Base-by-base conservation (phyloP, 2,329 filamentous ascomycete genomes). In the Ilyonectria robusta region DNA sequence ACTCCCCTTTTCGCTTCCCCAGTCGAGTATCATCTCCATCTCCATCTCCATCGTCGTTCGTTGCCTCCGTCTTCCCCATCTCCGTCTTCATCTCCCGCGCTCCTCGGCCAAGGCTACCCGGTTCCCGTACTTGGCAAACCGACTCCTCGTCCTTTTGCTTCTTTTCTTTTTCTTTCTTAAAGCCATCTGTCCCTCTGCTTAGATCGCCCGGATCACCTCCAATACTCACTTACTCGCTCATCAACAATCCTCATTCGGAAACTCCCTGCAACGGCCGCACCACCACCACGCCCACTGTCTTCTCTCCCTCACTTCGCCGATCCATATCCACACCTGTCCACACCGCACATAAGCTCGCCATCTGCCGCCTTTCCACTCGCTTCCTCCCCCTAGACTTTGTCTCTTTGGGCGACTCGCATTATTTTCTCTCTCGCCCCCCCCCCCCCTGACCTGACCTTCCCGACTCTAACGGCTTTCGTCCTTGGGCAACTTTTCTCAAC, bases 141-240 rank as follows among this genome's bases (percentile, higher is more conserved):
- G 48, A 10, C 51, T 46, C 23, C 42, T 46, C 37, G 15, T 44
- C 31, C 44, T 59, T 54, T 50, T 50, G 56, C 42, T 57, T 67
- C 56, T 64, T 54, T 66, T 66, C 59, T 53, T 64, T 54, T 66
- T 66, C 59, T 53, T 57, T 33, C 26, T 60, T 61, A 50, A 60
- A 56, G 35, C 33, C 19, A 17, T 26, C n/a, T 19, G 21, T 26
- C 50, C 37, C 48, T 59, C 51, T 29, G 13, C 15, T 47, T 23
- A 35, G 37, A 50, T 51, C 26, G 26, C 26, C 26, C 26, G 5
- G 26, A 26, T 26, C 26, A 26, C 26, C 5, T 15, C 47, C 23
- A 10, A n/a, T 26, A 8, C 29, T 19, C 48, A 6, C 23, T 33
- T 29, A 40, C 13, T 26, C 21, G 13, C 46, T 6, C 4, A 17